Percentiles rank a stretch among this genome's conserved stretches.
phyloP scores from a whole-genome alignment of 2,329 filamentous ascomycete genomes.

The Plenodomus biglobosus region DNA sequence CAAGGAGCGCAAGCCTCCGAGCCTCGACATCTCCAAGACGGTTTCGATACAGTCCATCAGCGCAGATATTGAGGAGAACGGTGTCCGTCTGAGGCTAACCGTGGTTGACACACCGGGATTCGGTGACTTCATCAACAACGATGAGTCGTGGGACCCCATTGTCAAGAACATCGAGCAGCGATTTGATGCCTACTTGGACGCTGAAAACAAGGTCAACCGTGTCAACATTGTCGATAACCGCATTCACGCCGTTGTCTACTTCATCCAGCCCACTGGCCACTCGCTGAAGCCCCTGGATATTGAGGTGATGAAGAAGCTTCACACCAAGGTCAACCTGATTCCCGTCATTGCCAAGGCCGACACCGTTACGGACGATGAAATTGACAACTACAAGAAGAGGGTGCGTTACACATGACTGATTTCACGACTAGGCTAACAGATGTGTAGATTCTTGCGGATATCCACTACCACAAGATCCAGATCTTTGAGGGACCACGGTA shows the following conservation, averaged over 20 bases:
- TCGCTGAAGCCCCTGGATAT: conserved; percentile 98
- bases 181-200: conserved; percentile 96
- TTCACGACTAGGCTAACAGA: conserved; percentile 12
- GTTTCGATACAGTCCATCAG: conserved; percentile 58
- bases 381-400: conserved; percentile 89
- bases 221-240: conserved; percentile 99
- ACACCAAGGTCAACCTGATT: conserved; percentile 99
- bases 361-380: conserved; percentile 96
- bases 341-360: conserved; percentile 99
- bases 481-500: conserved; percentile 99
- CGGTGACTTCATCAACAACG: conserved; percentile 99
- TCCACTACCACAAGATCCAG: conserved; percentile 95
- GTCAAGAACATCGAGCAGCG: conserved; percentile 99
- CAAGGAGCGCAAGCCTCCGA: conserved; percentile 96
- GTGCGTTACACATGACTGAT: conserved; percentile 59
- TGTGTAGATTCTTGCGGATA: conserved; percentile 86
- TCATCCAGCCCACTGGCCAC: conserved; percentile 98
- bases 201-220: conserved; percentile 99
- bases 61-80: conserved; percentile 87
- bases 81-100: conserved; percentile 91
- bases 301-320: conserved; percentile 97
- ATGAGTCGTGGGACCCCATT: conserved; percentile 98
- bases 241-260: conserved; percentile 98
- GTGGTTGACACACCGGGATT: conserved; percentile 98
- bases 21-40: conserved; percentile 92